phyloP scores from a whole-genome alignment of 202 grass and related monocot species.

The Carex arenaria region DNA sequence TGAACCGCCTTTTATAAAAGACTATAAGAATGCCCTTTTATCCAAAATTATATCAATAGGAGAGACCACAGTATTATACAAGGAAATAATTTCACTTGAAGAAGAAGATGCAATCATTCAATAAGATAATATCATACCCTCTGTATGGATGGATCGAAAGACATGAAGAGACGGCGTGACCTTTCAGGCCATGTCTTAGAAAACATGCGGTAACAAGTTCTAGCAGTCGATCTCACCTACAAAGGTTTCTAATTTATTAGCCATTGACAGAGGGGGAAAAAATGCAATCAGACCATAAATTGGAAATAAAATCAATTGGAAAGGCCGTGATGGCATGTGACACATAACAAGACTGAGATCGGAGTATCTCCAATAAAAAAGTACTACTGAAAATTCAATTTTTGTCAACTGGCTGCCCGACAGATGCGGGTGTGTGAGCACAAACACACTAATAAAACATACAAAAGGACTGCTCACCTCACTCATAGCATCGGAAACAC shows the following conservation, averaged over 20 bases:
- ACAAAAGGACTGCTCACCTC: slow-evolving; percentile 46
- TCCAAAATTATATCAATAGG: neutral
- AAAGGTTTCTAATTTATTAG: slow-evolving; percentile 9
- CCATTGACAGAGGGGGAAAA: neutral
- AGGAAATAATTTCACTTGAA: neutral
- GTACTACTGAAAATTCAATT: neutral
- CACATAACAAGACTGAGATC: neutral
- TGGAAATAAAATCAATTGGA: neutral
- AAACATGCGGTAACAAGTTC: slow-evolving; percentile 92
- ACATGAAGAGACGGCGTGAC: slow-evolving; percentile 72
- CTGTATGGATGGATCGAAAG: slow-evolving; percentile 91
- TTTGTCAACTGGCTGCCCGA: neutral
- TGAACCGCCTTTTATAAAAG: neutral
- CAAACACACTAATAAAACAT: slow-evolving; percentile 10
- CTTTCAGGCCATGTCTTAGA: slow-evolving; percentile 98
- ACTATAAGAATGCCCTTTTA: neutral
- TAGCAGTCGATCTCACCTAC: slow-evolving; percentile 80
- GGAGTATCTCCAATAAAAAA: neutral
- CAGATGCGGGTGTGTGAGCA: neutral
- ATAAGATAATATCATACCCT: slow-evolving; percentile 49
- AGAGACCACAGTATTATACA: neutral
- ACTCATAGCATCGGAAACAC: slow-evolving; percentile 95
- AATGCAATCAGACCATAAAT: neutral
- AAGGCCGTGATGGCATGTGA: neutral
- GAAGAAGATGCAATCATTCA: neutral